A percentile compares a stretch with the other conserved stretches of the same genome.
phyloP scores from a whole-genome alignment of 768 basidiomycete species.

The Cytidiella melzeri region DNA sequence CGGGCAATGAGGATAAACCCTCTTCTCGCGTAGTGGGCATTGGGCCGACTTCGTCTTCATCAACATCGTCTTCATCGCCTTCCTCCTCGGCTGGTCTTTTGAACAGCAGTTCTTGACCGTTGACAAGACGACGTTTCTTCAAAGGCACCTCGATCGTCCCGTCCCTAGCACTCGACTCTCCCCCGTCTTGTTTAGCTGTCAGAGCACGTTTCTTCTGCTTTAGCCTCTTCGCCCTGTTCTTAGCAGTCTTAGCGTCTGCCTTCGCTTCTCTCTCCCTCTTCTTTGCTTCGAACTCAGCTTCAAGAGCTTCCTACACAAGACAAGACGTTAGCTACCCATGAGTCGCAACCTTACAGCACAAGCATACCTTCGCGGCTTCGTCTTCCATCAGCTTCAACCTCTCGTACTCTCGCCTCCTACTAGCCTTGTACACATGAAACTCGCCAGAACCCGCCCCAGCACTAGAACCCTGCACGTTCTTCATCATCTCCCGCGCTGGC shows the following conservation, averaged over 20 bases:
- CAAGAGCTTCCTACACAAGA: slow-evolving; percentile 64
- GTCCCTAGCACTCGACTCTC: slow-evolving; percentile 15
- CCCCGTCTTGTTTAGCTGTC: slow-evolving; percentile 23
- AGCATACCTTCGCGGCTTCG: slow-evolving; percentile 60
- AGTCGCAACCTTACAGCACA: background rate
- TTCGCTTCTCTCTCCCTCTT: slow-evolving; percentile 62
- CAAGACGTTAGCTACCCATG: background rate
- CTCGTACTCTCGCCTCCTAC: slow-evolving; percentile 91
- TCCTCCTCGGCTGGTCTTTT: slow-evolving; percentile 45
- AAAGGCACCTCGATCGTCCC: slow-evolving; percentile 34
- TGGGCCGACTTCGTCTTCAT: slow-evolving; percentile 18
- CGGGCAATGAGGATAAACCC: too few species aligned
- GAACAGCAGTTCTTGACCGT: slow-evolving; percentile 65
- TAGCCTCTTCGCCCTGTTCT: slow-evolving; percentile 89
- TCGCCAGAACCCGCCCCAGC: slow-evolving; percentile 97
- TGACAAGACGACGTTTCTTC: slow-evolving; percentile 80
- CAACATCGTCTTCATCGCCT: slow-evolving; percentile 30
- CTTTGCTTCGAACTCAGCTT: slow-evolving; percentile 68
- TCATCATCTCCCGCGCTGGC: slow-evolving; percentile 93
- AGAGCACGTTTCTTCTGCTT: slow-evolving; percentile 83
- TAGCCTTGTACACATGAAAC: slow-evolving; percentile 98
- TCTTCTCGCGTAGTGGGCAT: slow-evolving; percentile 5
- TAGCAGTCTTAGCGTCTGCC: slow-evolving; percentile 86
- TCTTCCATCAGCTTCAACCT: slow-evolving; percentile 89
- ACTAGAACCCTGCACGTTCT: slow-evolving; percentile 97